Evolutionary conservation across 805 yeast genomes (phyloP).

Genomic region (Vanderwaltozyma tropicalis): DNA sequence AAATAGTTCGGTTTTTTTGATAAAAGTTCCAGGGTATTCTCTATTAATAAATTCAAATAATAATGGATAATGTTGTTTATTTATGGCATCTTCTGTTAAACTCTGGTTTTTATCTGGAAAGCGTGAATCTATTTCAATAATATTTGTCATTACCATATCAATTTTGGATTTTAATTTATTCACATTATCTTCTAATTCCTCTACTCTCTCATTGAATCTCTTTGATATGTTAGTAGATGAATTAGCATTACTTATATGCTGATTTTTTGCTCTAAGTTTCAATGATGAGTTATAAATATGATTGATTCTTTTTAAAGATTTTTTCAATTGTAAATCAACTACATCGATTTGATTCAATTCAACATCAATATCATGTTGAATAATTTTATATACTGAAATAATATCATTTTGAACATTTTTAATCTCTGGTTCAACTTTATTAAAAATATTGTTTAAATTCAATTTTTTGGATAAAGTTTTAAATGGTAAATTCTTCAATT

Average conservation of each 20-base stretch:
- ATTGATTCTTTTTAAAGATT: constrained; percentile 15
- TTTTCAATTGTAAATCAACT: constrained; percentile 16
- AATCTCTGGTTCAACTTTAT: constrained; percentile 15
- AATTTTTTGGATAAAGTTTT: constrained; percentile 10
- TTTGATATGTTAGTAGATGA: too few relatives aligned
- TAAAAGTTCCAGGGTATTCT: neutral
- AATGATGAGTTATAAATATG: constrained; percentile 10
- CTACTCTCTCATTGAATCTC: constrained; percentile 4
- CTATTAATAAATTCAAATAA: constrained; percentile 25
- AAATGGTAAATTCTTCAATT: constrained; percentile 10
- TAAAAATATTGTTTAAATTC: constrained; percentile 16
- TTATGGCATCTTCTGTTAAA: constrained; percentile 29
- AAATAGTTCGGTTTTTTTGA: neutral
- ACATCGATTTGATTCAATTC: constrained; percentile 24
- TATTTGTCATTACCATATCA: constrained; percentile 10
- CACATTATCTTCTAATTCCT: constrained; percentile 4
- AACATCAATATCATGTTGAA: constrained; percentile 23
- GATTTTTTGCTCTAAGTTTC: constrained; percentile 6
- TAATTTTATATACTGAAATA: constrained; percentile 8
- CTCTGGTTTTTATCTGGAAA: constrained; percentile 31
- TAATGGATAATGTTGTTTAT: constrained; percentile 35
- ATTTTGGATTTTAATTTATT: constrained; percentile 6
- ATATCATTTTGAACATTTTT: constrained; percentile 16
- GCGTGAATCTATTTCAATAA: constrained; percentile 28
- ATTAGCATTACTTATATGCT: too few relatives aligned